Evolutionary conservation across 306 rosid species (phyloP), one percentile per base, ranked within the genome.

Genomic region (Dalbergia cultrata): DNA sequence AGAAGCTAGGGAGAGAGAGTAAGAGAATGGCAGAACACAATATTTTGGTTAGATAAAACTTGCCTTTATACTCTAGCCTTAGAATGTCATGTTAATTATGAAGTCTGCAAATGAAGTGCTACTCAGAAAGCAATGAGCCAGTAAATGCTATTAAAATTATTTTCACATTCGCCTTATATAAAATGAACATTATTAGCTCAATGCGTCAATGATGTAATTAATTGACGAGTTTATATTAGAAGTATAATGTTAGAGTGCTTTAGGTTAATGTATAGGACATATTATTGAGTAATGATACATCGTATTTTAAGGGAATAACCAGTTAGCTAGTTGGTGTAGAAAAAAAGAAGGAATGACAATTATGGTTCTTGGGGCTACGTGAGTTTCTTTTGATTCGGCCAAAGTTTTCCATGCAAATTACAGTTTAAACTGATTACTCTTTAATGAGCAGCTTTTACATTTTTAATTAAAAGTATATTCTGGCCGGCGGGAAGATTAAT

Each of bases 261-360:
- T 34, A 61, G 72, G 68, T 70, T 79, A 66, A 78, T 37, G 34
- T 62, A 70, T 11, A 58, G 53, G 34, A 58, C 76, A 37, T 34
- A 86, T 88, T 85, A 89, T 86, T 88, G 80, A 70, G 81, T 62
- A 82, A 49, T 49, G 16, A 86, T 89, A 79, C 3, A 87, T 86
- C 89, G 82, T 74, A 74, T 74, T 66, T 65, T 58, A 35, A 69
- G 78, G 52, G 84, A 73, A 57, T 13, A 34, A n/a, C 76, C 33
- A 6, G 4, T 13, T 22, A 76, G 4, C 45, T 19, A 64, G 67
- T 58, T 74, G 74, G 65, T 81, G 37, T 54, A 70, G 1, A 21
- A 21, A 21, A 0, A 43, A 56, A 47, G 18, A 13, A 67, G 52
- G 67, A 74, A 43, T 21, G 74, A 49, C 73, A 75, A 81, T 72